Evolutionary conservation across 140 eudicot genomes (phyloP).

Genomic region (Senecio squalidus): DNA sequence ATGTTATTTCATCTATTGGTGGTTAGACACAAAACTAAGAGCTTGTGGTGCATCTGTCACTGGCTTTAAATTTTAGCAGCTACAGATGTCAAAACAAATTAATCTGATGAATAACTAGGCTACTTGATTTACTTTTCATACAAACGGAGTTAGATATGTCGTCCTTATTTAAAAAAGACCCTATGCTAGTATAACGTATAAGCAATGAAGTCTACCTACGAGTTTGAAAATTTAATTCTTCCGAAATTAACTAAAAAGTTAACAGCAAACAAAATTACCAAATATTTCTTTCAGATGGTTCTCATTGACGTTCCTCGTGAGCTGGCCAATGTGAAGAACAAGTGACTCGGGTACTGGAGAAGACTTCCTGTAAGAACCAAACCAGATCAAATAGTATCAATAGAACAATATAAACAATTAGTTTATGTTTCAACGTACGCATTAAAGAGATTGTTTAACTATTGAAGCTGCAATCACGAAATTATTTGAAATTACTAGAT

Average conservation of each 20-base stretch:
- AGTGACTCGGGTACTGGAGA: conserved; percentile 75
- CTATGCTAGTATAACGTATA: background rate
- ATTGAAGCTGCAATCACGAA: no score
- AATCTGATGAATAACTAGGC: background rate
- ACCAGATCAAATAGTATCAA: no score
- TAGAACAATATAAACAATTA: no score
- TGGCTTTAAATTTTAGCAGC: no score
- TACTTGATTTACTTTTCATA: background rate
- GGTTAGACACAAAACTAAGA: no score
- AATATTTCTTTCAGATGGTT: conserved; percentile 83
- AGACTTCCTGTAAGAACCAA: conserved; percentile 58
- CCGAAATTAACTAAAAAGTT: background rate
- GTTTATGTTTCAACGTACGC: no score
- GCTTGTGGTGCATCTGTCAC: no score
- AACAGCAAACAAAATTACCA: conserved; percentile 34
- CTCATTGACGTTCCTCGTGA: conserved; percentile 84
- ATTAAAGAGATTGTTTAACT: no score
- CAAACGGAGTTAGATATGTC: background rate
- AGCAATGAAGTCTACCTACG: background rate
- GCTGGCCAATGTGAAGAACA: conserved; percentile 80
- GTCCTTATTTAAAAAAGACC: no score
- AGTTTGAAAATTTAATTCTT: background rate
- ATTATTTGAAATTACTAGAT: no score
- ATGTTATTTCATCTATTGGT: no score
- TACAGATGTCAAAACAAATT: background rate